Evolutionary conservation across 148 eudicot species (phyloP), one percentile per base, ranked within the genome.

Genomic region (Linanthus parryae): DNA sequence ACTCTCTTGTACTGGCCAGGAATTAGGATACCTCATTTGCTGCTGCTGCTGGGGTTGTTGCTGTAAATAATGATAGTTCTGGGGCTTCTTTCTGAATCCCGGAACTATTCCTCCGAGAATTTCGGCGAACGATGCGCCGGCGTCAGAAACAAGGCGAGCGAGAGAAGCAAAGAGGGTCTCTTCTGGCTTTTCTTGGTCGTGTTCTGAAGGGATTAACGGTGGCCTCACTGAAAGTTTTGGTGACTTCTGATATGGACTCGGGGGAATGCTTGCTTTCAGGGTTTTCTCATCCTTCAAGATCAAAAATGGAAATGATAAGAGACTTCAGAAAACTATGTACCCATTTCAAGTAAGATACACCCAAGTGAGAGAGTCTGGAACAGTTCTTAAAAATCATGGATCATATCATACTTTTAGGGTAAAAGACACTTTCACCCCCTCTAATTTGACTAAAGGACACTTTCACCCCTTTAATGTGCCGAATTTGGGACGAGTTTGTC

Each of bases 1-100:
- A 56, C 96, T 92, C 53, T 92, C 99, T 52, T 74, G 99, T 35
- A 85, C 70, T 22, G 81, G 94, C 89, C 95, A 79, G 33, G 70
- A 18, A 21, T 65, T 73, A 33, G 76, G 52, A 48, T 66, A 61
- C 43, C 61, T 51, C 4, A 1, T 51, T 38, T 51, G 57, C 13
- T 7, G 60, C n/a, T 64, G 65, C 53, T 70, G 86, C 13, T 60
- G 53, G 15, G 50, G 76, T 58, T 67, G 56, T 46, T 61, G 79
- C 52, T 66, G 48, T 33, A 39, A 57, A n/a, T n/a, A n/a, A n/a
- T n/a, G n/a, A n/a, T n/a, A n/a, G n/a, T n/a, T n/a, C 22, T 41
- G 35, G 33, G 70, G 58, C 53, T 70, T 82, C 64, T 54, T 81
- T 44, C 56, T 75, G 11, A 77, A 59, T 25, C 71, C 71, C 0